Evolutionary conservation across 805 yeast species (phyloP).

Genomic region (Tetrapisispora arboricola): DNA sequence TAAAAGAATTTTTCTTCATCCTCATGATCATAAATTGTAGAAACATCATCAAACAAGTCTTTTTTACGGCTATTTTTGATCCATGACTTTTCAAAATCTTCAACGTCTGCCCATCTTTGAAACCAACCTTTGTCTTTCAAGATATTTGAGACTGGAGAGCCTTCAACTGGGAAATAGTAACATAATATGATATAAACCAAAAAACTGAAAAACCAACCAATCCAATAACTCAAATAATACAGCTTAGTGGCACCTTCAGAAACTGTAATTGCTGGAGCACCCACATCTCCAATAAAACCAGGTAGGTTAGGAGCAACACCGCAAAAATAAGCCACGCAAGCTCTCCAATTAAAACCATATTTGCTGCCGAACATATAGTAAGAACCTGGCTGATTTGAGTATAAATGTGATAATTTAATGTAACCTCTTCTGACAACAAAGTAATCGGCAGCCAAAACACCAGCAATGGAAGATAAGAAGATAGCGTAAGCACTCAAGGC

Average conservation of each 20-base stretch:
- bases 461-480: slow-evolving; percentile 71
- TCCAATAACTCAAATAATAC: slow-evolving; percentile 61
- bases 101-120: slow-evolving; percentile 54
- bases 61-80: slow-evolving; percentile 10
- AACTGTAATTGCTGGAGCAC: slow-evolving; percentile 40
- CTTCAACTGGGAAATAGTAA: slow-evolving; percentile 43
- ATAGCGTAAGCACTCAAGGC: slow-evolving; percentile 70
- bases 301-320: slow-evolving; percentile 33
- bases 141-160: slow-evolving; percentile 30
- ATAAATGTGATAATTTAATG: slow-evolving; percentile 52
- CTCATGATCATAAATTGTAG: slow-evolving; percentile 7
- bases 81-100: slow-evolving; percentile 42
- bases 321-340: slow-evolving; percentile 49
- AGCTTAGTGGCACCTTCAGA: slow-evolving; percentile 67
- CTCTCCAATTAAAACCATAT: slow-evolving; percentile 68
- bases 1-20: slow-evolving; percentile 10
- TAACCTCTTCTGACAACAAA: slow-evolving; percentile 62
- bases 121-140: slow-evolving; percentile 47
- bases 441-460: slow-evolving; percentile 49
- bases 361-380: slow-evolving; percentile 43
- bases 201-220: slow-evolving; percentile 58
- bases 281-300: slow-evolving; percentile 41
- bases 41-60: slow-evolving; percentile 11
- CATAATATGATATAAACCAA: slow-evolving; percentile 45
- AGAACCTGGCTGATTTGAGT: slow-evolving; percentile 32